Percentiles rank a stretch among this genome's conserved stretches.
These are phyloP conservation scores for Candida odintsovae DNA, from an alignment of 805 yeast species.

Conservation along the genomic window DNA sequence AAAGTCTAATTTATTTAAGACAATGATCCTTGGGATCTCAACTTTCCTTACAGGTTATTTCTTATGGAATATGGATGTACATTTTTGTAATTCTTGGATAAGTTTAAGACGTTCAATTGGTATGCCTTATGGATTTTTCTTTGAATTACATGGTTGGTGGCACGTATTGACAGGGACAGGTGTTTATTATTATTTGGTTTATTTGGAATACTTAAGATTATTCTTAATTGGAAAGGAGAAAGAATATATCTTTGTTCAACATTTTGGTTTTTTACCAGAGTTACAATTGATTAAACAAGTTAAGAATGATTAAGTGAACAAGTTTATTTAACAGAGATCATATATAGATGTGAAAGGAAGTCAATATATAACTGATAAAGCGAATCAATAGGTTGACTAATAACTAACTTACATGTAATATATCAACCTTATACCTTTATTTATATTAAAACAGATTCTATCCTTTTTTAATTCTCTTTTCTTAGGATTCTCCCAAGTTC, in stretches of 20 bases:
- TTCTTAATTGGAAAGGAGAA: constrained; percentile 54
- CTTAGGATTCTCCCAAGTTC: neutral
- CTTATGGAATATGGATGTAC: constrained; percentile 87
- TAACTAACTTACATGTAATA: no score
- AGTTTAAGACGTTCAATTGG: constrained; percentile 59
- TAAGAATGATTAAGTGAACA: neutral
- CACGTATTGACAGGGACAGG: constrained; percentile 83
- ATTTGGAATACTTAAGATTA: constrained; percentile 67
- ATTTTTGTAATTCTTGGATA: constrained; percentile 60
- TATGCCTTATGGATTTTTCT: constrained; percentile 75
- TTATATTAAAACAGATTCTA: neutral
- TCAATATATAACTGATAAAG: no score
- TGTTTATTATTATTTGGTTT: constrained; percentile 78
- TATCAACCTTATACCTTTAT: no score
- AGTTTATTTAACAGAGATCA: no score
- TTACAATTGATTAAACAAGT: constrained; percentile 19
- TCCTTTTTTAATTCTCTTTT: neutral
- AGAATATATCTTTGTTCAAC: constrained; percentile 53
- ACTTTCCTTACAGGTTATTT: constrained; percentile 71
- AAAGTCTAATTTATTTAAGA: constrained; percentile 41
- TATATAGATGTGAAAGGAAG: no score
- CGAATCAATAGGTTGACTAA: no score
- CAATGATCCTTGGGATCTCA: constrained; percentile 54
- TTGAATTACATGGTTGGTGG: constrained; percentile 99
- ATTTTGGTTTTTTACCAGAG: constrained; percentile 54